Base-by-base conservation (phyloP, 2,329 filamentous ascomycete genomes). In the Aspergillus aculeatinus region DNA sequence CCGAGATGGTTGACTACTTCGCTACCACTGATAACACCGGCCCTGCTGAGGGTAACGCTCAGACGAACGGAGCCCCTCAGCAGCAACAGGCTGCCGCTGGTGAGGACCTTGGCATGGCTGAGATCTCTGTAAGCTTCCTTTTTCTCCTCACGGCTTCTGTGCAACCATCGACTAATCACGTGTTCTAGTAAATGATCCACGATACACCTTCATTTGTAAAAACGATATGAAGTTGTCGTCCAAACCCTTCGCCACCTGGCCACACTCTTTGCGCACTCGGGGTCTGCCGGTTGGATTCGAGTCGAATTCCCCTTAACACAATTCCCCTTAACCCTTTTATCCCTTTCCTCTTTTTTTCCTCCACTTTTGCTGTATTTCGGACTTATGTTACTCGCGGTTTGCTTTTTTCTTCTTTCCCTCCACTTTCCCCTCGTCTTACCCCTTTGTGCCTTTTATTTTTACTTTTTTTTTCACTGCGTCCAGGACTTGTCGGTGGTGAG, bases 1-100 rank as follows among this genome's bases (percentile, higher is more conserved):
- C 91, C 4, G 95, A 99, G 77, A 99, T 99, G 95, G 88, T 87
- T 21, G 95, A 98, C 77, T 99, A 99, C 81, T 98, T 96, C 47
- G 50, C 58, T 74, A 74, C 75, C 31, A 79, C 81, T 66, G 76
- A 73, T 55, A 72, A 71, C 33, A 65, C 68, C 27, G 70, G 70
- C 39, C 74, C 79, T 55, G 76, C 75, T 12, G 77, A 77, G 56
- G 73, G 70, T 48, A 77, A 74, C 61, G 79, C 80, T 59, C 73
- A 79, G 4, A 74, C 76, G 48, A 81, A 79, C 62, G 80, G 78
- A 49, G 79, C 80, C 63, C 78, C 79, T 47, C 75, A 79, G 55
- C 82, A 80, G 58, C 75, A 76, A 48, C 77, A 82, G 60, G 78
- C 81, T 44, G 80, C 80, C 63, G 80, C 78, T 61, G 81, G 77